A percentile compares a stretch with the other conserved stretches of the same genome.
phyloP scores from a whole-genome alignment of 352 stramenopile species.

The Phytopythium montanum region DNA sequence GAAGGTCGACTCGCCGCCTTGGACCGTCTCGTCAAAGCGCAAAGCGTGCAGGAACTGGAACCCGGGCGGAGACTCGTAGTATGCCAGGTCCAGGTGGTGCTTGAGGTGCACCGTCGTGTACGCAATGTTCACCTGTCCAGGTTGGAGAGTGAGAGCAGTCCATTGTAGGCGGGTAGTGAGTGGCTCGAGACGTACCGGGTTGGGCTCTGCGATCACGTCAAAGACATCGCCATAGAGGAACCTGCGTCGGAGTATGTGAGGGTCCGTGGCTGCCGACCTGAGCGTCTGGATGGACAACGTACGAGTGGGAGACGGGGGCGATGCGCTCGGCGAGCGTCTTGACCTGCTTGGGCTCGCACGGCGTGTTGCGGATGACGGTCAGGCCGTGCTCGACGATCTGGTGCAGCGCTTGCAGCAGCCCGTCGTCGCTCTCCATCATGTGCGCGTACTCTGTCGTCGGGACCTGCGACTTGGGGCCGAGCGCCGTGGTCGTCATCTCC shows the following conservation, averaged over 20 bases:
- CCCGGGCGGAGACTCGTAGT: constrained; percentile 96
- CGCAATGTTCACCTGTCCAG: constrained; percentile 92
- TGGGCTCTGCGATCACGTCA: constrained; percentile 76
- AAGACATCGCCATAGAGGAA: constrained; percentile 87
- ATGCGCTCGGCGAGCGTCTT: constrained; percentile 78
- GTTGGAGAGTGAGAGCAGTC: not conserved
- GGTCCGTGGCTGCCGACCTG: too few species aligned
- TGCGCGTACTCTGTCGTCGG: constrained; percentile 50
- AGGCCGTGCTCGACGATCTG: constrained; percentile 70
- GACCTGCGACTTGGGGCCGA: constrained; percentile 46
- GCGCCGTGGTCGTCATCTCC: constrained; percentile 40
- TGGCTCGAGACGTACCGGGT: constrained; percentile 39
- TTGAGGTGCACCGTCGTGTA: constrained; percentile 91
- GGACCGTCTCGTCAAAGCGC: constrained; percentile 80
- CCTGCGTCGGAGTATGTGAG: constrained; percentile 14
- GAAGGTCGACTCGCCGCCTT: constrained; percentile 82
- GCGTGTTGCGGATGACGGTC: constrained; percentile 72
- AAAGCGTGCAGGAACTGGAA: constrained; percentile 94
- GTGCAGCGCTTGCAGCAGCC: constrained; percentile 62
- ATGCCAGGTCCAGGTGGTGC: constrained; percentile 94
- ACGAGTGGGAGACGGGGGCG: constrained; percentile 78
- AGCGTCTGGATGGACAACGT: constrained; percentile 10
- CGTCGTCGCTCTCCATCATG: constrained; percentile 71
- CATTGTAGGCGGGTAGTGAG: constrained; percentile 1
- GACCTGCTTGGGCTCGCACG: constrained; percentile 45